Evolutionary conservation across 495 filamentous ascomycete genomes (phyloP).

Genomic region (Penicillium alfredii): DNA sequence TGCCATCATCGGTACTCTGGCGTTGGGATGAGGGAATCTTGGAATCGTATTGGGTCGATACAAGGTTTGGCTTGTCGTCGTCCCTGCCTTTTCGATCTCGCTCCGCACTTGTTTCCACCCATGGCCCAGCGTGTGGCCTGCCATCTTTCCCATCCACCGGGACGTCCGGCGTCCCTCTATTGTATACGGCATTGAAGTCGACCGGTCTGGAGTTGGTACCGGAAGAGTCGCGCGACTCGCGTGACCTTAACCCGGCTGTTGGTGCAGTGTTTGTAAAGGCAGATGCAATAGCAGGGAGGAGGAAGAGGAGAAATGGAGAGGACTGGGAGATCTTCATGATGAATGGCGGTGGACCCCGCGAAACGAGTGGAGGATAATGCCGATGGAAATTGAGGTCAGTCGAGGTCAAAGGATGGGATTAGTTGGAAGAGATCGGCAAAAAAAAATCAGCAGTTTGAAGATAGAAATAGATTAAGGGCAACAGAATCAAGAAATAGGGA

Average conservation of each 20-base stretch:
- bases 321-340: slow-evolving; percentile 33
- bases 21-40: slow-evolving; percentile 31
- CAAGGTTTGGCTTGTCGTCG: slow-evolving; percentile 13
- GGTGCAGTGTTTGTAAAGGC: slow-evolving; percentile 18
- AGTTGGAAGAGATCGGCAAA: neutral
- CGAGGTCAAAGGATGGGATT: neutral
- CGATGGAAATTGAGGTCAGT: neutral
- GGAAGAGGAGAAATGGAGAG: slow-evolving; percentile 28
- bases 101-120: slow-evolving; percentile 63
- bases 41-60: slow-evolving; percentile 20
- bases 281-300: slow-evolving; percentile 33
- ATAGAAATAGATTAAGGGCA: too few relatives aligned
- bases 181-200: slow-evolving; percentile 19
- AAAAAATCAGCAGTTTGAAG: too few relatives aligned
- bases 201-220: slow-evolving; percentile 10
- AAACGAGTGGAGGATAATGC: slow-evolving; percentile 10
- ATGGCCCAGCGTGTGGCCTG: slow-evolving; percentile 87
- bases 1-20: slow-evolving; percentile 49
- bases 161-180: slow-evolving; percentile 72
- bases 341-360: slow-evolving; percentile 5
- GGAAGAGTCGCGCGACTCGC: slow-evolving; percentile 10
- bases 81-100: slow-evolving; percentile 49
- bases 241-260: slow-evolving; percentile 9
- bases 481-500: too few relatives aligned
- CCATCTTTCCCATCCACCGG: slow-evolving; percentile 95